These are phyloP conservation scores for Dentipellis fragilis DNA, from an alignment of 768 basidiomycete genomes.

Conservation along the genomic window DNA sequence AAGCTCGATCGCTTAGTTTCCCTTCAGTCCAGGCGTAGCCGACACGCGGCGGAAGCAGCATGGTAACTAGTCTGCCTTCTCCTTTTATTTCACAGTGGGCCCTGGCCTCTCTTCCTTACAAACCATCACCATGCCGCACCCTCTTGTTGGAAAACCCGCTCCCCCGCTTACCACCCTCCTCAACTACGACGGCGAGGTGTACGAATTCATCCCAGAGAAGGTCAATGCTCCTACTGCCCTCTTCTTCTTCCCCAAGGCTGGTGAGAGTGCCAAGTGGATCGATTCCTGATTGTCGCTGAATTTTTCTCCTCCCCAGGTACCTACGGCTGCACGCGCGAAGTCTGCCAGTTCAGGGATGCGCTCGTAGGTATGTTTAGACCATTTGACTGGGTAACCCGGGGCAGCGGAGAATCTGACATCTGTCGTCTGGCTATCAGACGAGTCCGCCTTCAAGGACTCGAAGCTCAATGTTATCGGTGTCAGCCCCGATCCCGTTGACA, in stretches of 20 bases:
- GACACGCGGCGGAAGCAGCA: too few relatives aligned
- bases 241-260: constrained; percentile 73
- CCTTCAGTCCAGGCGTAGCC: too few relatives aligned
- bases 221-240: constrained; percentile 52
- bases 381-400: not conserved
- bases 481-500: constrained; percentile 59
- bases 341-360: constrained; percentile 76
- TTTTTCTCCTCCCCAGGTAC: constrained; percentile 33
- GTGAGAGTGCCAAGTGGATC: constrained; percentile 23
- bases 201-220: constrained; percentile 48
- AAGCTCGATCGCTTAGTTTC: too few relatives aligned
- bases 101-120: not conserved
- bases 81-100: too few relatives aligned
- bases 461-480: constrained; percentile 65
- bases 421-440: constrained; percentile 30
- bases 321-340: constrained; percentile 73
- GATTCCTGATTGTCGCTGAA: not conserved
- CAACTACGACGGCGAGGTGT: constrained; percentile 52
- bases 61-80: too few relatives aligned
- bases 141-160: constrained; percentile 53
- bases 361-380: constrained; percentile 41
- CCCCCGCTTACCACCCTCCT: constrained; percentile 51
- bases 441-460: constrained; percentile 52
- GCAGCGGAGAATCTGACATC: not conserved
- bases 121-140: not conserved